Evolutionary conservation across 495 filamentous ascomycete genomes (phyloP), one percentile per base, ranked within the genome.

Genomic region (Glarea lozoyensis): DNA sequence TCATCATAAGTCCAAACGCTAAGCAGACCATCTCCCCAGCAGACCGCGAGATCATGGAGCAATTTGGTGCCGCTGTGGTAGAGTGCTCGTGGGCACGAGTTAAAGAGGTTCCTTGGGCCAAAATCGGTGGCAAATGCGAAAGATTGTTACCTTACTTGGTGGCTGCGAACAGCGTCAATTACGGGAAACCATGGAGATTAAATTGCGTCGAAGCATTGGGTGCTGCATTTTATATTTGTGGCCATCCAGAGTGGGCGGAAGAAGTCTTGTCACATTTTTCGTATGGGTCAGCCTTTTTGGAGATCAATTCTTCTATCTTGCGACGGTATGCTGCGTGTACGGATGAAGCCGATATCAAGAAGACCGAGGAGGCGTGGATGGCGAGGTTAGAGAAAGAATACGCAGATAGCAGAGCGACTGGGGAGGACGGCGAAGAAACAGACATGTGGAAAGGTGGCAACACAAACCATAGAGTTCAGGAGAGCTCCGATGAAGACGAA

Each of bases 151-250:
- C 92, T 0, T 98, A 98, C 59, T 78, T 98, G 10, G 86, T 98
- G 40, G 92, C 92, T 13, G 93, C 92, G 32, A 98, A 98, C 57
- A 82, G 84, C 2, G 92, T 95, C 57, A 98, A 98, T 66, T 98
- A 97, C 64, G 92, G 92, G 11, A 83, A 86, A 54, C 92, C 92
- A 13, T 92, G 86, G 83, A 71, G 88, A 41, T 61, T 98, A 30
- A 98, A 98, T 62, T 98, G 92, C 52, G 92, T 84, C 33, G 92
- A 98, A 64, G 92, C 92, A 3, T 67, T 98, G 34, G 93, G 89
- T 4, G 92, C 92, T 11, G 82, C 81, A 16, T 98, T 92, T 62
- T 82, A 70, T 49, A 98, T 98, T 48, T 95, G 89, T 55, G 88
- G 92, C 19, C 85, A 92, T 57, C 58, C 69, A 27, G 90, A 94